Evolutionary conservation across 2,329 filamentous ascomycete genomes (phyloP), one percentile per base, ranked within the genome.

Genomic region (Dactylellina haptotyla): DNA sequence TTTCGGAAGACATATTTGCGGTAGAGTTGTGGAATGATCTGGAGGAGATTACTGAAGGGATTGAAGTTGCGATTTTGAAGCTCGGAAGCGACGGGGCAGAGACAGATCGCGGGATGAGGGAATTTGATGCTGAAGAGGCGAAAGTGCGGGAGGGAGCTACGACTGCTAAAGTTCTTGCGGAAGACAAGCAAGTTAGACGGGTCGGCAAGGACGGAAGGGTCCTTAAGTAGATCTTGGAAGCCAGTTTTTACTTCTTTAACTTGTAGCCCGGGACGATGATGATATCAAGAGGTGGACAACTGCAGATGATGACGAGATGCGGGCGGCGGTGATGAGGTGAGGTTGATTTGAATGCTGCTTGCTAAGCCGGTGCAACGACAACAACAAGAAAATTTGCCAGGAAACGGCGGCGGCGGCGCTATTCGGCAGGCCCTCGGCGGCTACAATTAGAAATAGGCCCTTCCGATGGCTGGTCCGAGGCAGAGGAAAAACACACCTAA

Each of bases 1-100:
- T 75, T 67, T 25, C 41, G 45, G 64, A 48, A n/a, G n/a, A n/a
- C 75, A 76, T 76, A 28, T 76, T 75, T 63, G 25, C 39, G 41
- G 67, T 41, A 41, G 66, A 48, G 32, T 16, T 56, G 34, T 59
- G 56, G 8, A 69, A 62, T 9, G 34, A 41, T 41, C 39, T 61
- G n/a, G 26, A 54, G 41, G 56, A 48, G n/a, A 50, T 30, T 6
- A 39, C 20, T 4, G 18, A 26, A 25, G 39, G 48, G 8, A 18
- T 9, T 14, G 50, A n/a, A 25, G 34, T 45, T 20, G 37, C 2
- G n/a, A 28, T 20, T 12, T 39, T 51, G 59, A 30, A 26, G 41
- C 37, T 23, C 46, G 16, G 18, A 10, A 37, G 50, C 3, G 18
- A 18, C 16, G n/a, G n/a, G 50, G 30, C n/a, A n/a, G 50, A 23